Evolutionary conservation across 495 filamentous ascomycete species (phyloP), one percentile per base, ranked within the genome.

Genomic region (Aspergillus sclerotioniger): DNA sequence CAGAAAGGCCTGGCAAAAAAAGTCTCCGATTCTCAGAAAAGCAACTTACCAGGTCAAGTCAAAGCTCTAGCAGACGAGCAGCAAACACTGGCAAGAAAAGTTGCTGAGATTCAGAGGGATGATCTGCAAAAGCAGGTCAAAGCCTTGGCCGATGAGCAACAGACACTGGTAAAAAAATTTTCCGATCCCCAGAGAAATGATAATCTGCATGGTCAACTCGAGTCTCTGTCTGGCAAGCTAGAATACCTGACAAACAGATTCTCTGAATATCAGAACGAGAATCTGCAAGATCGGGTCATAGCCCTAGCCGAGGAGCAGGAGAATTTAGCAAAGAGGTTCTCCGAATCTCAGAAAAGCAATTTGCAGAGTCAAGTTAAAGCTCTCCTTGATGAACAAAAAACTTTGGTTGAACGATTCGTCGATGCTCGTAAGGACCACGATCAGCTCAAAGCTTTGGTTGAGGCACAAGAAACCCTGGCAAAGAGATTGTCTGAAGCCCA

Each of bases 331-430:
- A 8, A 13, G 33, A 10, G 8, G 9, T 10, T 35, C 33, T 3
- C 9, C 7, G 33, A 13, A 9, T 35, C 33, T 13, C 8, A 35
- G 7, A 35, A 35, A 2, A 9, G 9, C 13, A 13, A 13, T 13
- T 8, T 35, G 33, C 33, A 10, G 8, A 10, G 8, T 35, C 33
- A 13, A 35, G 33, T 35, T 35, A n/a, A 57, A 28, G 25, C 48
- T 19, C 39, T 35, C 1, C 29, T 19, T 16, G 29, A 52, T 3
- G 47, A 46, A 31, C 53, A 64, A 9, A 33, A 65, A n/a, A 41
- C 12, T 13, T 37, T 52, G 31, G 4, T 20, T 4, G 25, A 37
- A n/a, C n/a, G 21, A 52, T 33, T 52, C 12, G 31, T 17, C 10
- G 35, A 52, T 13, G 21, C 20, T 6, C 32, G 37, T 8, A 52